Base-by-base conservation (phyloP, 495 filamentous ascomycete genomes). In the Aspergillus panamensis region DNA sequence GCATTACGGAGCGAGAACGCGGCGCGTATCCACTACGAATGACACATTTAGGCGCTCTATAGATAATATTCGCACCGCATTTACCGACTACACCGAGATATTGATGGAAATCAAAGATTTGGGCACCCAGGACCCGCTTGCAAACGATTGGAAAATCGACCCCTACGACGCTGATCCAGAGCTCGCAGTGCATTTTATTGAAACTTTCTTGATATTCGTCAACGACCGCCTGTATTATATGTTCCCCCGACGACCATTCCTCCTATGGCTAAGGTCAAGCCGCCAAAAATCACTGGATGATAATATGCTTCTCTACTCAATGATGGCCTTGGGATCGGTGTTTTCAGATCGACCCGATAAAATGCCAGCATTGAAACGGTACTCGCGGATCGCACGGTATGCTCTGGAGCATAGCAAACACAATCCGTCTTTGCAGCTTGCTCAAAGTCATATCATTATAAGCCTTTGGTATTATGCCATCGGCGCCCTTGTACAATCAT, bases 271-370 rank as follows among this genome's bases (percentile, higher is more conserved):
- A 33, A 76, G 69, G 42, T 77, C 74, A 57, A 72, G 77, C 57
- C 76, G 61, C 13, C 69, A 72, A 17, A 87, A 87, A 66, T 80
- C 77, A 43, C 73, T 76, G 60, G 83, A 84, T 67, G 87, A 89
- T 69, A 79, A 79, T 62, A 91, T 89, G 84, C 76, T 87, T 48
- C 77, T 86, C 47, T 90, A 88, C 72, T 80, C 80, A 12, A 79
- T 86, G 63, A 80, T 89, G 62, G 76, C 82, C 2, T 58, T 84
- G 59, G 83, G 79, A 8, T 77, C 83, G 13, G 65, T 81, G 1
- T 86, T 88, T 59, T 84, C 85, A 0, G 67, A 76, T 13, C 76
- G 80, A n/a, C 57, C 75, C n/a, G 78, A 79, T 48, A 69, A 72
- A 51, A 70, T 76, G 33, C 61, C 66, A 19, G 68, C 77, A 3